Evolutionary conservation across 2,329 filamentous ascomycete species (phyloP).

Genomic region (Alternaria dauci): DNA sequence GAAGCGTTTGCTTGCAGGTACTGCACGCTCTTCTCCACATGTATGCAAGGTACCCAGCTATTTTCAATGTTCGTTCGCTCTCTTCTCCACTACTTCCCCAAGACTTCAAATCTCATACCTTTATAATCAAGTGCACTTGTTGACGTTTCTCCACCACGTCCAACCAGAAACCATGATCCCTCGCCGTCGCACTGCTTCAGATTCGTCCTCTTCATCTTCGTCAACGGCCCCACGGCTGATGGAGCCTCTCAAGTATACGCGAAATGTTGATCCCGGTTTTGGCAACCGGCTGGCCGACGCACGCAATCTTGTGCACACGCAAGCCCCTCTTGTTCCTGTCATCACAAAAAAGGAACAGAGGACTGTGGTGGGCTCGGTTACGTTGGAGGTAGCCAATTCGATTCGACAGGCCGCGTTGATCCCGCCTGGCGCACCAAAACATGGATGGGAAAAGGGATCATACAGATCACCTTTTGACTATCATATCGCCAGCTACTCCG

Average conservation of each 20-base stretch:
- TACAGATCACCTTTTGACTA: conserved; percentile 14
- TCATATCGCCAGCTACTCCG: neutral
- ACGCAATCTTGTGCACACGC: conserved; percentile 10
- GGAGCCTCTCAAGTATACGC: neutral
- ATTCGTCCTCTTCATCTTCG: neutral
- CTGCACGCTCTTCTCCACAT: neutral
- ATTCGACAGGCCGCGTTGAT: neutral
- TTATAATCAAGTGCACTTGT: neutral
- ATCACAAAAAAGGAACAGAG: neutral
- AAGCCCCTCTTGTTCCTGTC: conserved; percentile 2
- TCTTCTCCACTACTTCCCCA: neutral
- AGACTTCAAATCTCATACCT: neutral
- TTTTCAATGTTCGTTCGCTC: neutral
- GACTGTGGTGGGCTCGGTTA: neutral
- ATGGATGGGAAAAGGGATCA: conserved; percentile 6
- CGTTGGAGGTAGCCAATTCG: neutral
- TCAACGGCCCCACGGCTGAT: neutral
- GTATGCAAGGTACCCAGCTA: neutral
- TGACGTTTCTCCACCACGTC: neutral
- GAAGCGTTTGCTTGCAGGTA: too few relatives aligned
- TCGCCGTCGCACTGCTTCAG: neutral
- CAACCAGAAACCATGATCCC: neutral
- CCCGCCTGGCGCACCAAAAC: neutral
- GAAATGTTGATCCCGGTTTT: neutral
- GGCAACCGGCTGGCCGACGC: conserved; percentile 17